These are phyloP conservation scores for Aspergillus alliaceus DNA, from an alignment of 2,329 filamentous ascomycete genomes.

Conservation along the genomic window DNA sequence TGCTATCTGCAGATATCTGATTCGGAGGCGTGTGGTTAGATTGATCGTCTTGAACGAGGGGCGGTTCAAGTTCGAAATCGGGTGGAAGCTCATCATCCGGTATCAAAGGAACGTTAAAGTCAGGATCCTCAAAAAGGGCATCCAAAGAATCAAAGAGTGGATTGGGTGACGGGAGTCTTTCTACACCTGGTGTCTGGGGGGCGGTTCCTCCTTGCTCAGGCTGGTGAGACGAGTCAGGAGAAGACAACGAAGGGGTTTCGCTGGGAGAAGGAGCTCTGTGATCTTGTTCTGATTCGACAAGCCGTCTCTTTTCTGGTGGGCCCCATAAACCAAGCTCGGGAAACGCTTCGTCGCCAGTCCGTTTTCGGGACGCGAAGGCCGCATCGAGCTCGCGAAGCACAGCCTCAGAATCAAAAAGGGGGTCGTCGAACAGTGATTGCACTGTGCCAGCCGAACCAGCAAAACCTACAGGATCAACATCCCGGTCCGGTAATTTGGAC, in stretches of 20 bases:
- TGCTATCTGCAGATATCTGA: background rate
- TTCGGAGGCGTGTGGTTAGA: background rate
- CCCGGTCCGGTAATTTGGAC: background rate
- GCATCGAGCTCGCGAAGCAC: slow-evolving; percentile 19
- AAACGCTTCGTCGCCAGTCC: slow-evolving; percentile 23
- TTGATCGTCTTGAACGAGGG: background rate
- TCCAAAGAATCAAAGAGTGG: slow-evolving; percentile 22
- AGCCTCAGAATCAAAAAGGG: slow-evolving; percentile 20
- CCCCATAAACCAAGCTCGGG: slow-evolving; percentile 11
- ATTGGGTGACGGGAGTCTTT: slow-evolving; percentile 15
- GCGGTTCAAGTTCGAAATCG: background rate
- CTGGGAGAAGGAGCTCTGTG: slow-evolving; percentile 9
- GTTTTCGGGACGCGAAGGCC: slow-evolving; percentile 22
- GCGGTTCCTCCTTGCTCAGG: slow-evolving; percentile 14
- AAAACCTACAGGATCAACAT: background rate
- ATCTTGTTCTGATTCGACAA: slow-evolving; percentile 7
- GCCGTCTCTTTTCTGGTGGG: slow-evolving; percentile 19
- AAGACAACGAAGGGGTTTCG: slow-evolving; percentile 22
- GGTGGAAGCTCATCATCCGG: background rate
- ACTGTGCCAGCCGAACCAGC: background rate
- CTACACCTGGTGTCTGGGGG: slow-evolving; percentile 18
- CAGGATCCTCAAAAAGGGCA: slow-evolving; percentile 17
- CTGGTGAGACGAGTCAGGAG: slow-evolving; percentile 17
- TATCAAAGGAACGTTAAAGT: slow-evolving; percentile 9
- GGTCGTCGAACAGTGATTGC: slow-evolving; percentile 15